Conservation (phyloP, 495 filamentous ascomycete genomes). For the Neurospora intermedia region DNA sequence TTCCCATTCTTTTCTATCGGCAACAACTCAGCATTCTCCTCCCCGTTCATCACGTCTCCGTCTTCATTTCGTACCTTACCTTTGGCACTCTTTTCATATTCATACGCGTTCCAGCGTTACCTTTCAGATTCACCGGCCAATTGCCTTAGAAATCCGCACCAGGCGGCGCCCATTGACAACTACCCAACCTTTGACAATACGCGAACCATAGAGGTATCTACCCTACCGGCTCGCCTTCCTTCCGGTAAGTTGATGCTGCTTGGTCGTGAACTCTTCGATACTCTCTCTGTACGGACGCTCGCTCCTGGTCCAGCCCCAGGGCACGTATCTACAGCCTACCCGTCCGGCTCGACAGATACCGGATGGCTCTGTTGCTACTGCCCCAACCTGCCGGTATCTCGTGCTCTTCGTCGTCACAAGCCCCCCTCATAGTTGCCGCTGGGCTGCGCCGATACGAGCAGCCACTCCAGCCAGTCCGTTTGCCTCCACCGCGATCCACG, state of each 20-base stretch:
- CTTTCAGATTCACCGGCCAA: conserved; percentile 13
- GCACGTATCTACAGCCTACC: conserved; percentile 2
- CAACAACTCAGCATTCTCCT: conserved; percentile 17
- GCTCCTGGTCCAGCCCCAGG: neutral
- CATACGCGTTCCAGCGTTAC: conserved; percentile 25
- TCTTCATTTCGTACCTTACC: conserved; percentile 21
- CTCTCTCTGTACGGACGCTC: neutral
- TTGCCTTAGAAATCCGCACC: conserved; percentile 9
- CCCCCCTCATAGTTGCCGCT: neutral
- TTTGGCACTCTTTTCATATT: conserved; percentile 26
- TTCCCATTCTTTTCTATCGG: conserved; percentile 20
- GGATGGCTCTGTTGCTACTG: neutral
- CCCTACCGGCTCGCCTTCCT: conserved; percentile 8
- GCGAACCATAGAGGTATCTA: conserved; percentile 8
- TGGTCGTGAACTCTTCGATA: neutral
- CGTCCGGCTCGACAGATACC: conserved; percentile 1
- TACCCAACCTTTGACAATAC: conserved; percentile 2
- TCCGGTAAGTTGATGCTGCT: conserved; percentile 15
- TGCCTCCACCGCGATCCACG: neutral
- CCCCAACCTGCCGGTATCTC: neutral
- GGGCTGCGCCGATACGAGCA: neutral
- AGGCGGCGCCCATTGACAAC: conserved; percentile 12
- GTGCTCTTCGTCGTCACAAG: neutral
- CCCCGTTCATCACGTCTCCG: conserved; percentile 4
- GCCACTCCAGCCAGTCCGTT: neutral